These are phyloP conservation scores for Thinopyrum elongatum DNA, from an alignment of 176 grass and related monocot species.

Conservation along the genomic window DNA sequence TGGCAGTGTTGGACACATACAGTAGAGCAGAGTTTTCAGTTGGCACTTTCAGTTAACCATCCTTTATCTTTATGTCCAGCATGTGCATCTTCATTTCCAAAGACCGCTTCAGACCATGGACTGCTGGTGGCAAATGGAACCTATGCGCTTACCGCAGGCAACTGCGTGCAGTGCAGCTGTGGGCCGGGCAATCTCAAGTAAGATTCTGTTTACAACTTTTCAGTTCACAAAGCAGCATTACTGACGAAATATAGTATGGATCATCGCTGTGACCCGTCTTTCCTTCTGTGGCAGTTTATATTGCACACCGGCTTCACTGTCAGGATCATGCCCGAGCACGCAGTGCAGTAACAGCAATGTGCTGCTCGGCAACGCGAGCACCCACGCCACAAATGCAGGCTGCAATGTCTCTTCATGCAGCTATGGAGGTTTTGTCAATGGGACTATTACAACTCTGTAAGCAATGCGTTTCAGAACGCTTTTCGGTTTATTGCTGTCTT, in stretches of 20 bases:
- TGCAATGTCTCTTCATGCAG: constrained; percentile 88
- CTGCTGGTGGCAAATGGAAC: constrained; percentile 87
- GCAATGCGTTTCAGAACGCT: background rate
- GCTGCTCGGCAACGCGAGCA: constrained; percentile 72
- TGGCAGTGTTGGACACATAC: background rate
- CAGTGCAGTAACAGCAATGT: constrained; percentile 79
- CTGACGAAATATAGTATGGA: background rate
- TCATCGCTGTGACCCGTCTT: background rate
- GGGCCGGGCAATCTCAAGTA: constrained; percentile 88
- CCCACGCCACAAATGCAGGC: constrained; percentile 54
- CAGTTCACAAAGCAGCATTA: background rate
- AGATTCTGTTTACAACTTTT: background rate
- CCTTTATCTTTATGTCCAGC: constrained; percentile 36
- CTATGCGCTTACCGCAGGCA: constrained; percentile 70
- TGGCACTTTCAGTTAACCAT: background rate
- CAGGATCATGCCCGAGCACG: constrained; percentile 82
- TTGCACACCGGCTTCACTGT: constrained; percentile 69
- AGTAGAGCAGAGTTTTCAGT: background rate
- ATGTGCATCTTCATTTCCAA: constrained; percentile 77
- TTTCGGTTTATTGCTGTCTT: background rate
- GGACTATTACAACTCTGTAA: constrained; percentile 73
- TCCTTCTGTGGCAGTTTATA: constrained; percentile 57
- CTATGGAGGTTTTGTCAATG: constrained; percentile 88
- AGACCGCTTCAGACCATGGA: constrained; percentile 69
- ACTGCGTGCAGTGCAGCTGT: constrained; percentile 90